Evolutionary conservation across 2,329 filamentous ascomycete genomes (phyloP), one percentile per base, ranked within the genome.

Genomic region (Nannizziopsis barbatae): DNA sequence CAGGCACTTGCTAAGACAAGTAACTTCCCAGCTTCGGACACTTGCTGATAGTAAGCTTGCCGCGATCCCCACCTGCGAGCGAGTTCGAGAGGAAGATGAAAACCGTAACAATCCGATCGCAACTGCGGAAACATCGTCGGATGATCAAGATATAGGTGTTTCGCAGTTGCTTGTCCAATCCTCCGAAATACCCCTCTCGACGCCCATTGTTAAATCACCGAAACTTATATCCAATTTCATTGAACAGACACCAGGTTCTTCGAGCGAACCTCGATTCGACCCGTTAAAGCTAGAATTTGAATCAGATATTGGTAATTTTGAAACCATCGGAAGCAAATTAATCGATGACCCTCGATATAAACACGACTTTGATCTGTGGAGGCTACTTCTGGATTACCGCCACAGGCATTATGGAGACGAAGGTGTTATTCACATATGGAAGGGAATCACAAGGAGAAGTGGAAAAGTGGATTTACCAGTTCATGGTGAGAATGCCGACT

Each of bases 301-400:
- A 54, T 70, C 69, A 8, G 62, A 70, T 43, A 53, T 71, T 17
- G 65, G 65, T 33, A 61, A 66, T 50, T 58, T 53, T 38, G 49
- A 57, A 30, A 56, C 59, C n/a, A 53, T 65, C 44, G 65, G 66
- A 32, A 58, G 56, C 17, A 65, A 66, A 37, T 53, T 72, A 27
- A 57, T 71, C 27, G 67, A 72, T 45, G 50, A 58, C 32, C 55
- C 61, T 3, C 52, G 45, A 4, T 51, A 58, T 50, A 56, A 55
- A 18, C 51, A 62, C 37, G 61, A 72, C 53, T 63, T 70, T 46
- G 56, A 60, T n/a, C 58, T 72, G 11, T 73, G 70, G 70, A 63
- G 65, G 36, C 63, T 71, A 38, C 54, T 73, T 20, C 58, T 73
- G n/a, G 57, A 62, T 9, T 69, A 68, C 52, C 64, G 67, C 20